phyloP scores from a whole-genome alignment of 2,329 filamentous ascomycete species.

The Clonostachys chloroleuca region DNA sequence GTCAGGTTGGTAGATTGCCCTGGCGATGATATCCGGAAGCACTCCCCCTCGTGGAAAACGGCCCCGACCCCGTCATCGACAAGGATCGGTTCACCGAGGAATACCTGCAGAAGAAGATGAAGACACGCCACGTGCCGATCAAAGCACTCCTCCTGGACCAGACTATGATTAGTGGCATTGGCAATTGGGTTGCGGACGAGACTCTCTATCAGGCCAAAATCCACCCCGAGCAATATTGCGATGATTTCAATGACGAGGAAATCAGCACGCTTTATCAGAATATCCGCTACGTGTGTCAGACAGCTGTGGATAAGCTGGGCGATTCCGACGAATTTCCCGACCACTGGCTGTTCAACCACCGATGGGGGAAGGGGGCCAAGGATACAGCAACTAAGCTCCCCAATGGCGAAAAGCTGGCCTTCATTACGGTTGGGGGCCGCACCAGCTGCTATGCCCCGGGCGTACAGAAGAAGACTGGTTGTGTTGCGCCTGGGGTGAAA shows the following conservation, averaged over 20 bases:
- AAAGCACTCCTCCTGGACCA: slow-evolving; percentile 90
- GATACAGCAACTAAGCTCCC: slow-evolving; percentile 63
- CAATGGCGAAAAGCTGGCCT: slow-evolving; percentile 79
- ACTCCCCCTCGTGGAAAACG: slow-evolving; percentile 81
- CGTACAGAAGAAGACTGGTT: slow-evolving; percentile 74
- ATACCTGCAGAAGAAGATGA: slow-evolving; percentile 70
- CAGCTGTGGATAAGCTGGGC: slow-evolving; percentile 71
- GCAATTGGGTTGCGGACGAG: slow-evolving; percentile 97
- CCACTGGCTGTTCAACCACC: slow-evolving; percentile 82
- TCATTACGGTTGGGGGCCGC: slow-evolving; percentile 83
- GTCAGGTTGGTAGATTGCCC: slow-evolving; percentile 80
- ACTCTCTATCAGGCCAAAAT: slow-evolving; percentile 84
- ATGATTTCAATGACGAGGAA: slow-evolving; percentile 71
- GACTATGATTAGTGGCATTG: slow-evolving; percentile 82
- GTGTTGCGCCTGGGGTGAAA: slow-evolving; percentile 33
- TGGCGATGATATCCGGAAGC: slow-evolving; percentile 68
- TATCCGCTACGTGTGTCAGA: slow-evolving; percentile 75
- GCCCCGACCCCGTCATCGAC: slow-evolving; percentile 87
- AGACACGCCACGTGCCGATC: slow-evolving; percentile 75
- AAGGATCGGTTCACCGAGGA: slow-evolving; percentile 69
- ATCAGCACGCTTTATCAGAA: slow-evolving; percentile 67
- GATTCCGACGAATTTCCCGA: slow-evolving; percentile 82
- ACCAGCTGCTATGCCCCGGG: slow-evolving; percentile 86
- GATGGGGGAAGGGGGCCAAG: slow-evolving; percentile 89
- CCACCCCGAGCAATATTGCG: slow-evolving; percentile 90